Percentiles rank a stretch among this genome's conserved stretches.
phyloP scores from a whole-genome alignment of 148 eudicot species.

The Spergularia bocconei region DNA sequence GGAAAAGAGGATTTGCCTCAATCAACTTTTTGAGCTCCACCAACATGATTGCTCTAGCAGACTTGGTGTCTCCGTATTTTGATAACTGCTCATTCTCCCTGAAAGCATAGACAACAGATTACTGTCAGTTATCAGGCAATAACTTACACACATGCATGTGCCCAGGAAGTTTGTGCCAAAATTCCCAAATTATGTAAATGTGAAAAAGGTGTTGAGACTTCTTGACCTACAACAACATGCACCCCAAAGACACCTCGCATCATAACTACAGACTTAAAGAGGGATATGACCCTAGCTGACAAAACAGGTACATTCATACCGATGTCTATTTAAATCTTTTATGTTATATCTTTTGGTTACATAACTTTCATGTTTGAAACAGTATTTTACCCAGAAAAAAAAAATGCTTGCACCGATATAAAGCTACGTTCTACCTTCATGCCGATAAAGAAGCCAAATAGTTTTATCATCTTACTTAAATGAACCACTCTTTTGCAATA shows the following conservation, averaged over 20 bases:
- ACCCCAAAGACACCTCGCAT: not conserved
- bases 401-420: not conserved
- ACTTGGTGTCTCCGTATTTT: conserved; percentile 65
- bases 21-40: conserved; percentile 68
- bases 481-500: not conserved
- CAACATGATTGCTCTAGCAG: conserved; percentile 68
- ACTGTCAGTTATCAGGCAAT: not conserved
- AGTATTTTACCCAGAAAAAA: not conserved
- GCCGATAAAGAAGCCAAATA: conserved; percentile 1
- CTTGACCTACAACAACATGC: not conserved
- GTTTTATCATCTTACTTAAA: not conserved
- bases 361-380: not conserved
- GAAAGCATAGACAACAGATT: conserved; percentile 10
- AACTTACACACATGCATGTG: not conserved
- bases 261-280: not conserved
- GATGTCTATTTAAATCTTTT: not conserved
- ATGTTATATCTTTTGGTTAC: too few relatives aligned
- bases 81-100: conserved; percentile 75
- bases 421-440: not conserved
- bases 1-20: conserved; percentile 77
- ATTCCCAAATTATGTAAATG: not conserved
- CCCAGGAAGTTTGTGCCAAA: not conserved
- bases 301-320: not conserved
- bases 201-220: not conserved
- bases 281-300: not conserved